phyloP scores from a whole-genome alignment of 306 rosid genomes.

The Canavalia ensiformis region DNA sequence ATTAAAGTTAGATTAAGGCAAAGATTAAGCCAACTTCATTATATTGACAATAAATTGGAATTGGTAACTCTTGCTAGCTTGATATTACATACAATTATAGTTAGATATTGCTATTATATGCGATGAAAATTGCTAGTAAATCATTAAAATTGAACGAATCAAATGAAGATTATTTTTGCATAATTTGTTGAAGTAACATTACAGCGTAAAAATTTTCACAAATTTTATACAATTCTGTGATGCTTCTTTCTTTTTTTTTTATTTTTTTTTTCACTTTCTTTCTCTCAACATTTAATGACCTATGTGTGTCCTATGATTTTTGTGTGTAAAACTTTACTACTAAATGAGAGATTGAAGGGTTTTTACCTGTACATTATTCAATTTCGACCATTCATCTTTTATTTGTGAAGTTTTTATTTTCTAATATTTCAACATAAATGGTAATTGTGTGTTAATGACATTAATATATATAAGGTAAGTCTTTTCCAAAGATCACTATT shows the following conservation, averaged over 20 bases:
- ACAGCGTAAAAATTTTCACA: neutral
- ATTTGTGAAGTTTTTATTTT: neutral
- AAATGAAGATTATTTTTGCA: neutral
- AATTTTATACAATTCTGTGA: neutral
- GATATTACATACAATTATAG: neutral
- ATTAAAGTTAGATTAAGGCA: conserved; percentile 10
- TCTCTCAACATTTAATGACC: neutral
- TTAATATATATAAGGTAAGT: too few relatives aligned
- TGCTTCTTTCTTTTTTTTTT: neutral
- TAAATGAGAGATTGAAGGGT: neutral
- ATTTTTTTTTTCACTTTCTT: too few relatives aligned
- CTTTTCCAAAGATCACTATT: too few relatives aligned
- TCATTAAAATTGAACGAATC: neutral
- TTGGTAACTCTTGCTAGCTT: conserved; percentile 1
- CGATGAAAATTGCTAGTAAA: neutral
- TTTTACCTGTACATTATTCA: neutral
- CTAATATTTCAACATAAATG: neutral
- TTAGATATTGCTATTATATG: neutral
- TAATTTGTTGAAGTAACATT: neutral
- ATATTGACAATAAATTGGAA: conserved; percentile 8
- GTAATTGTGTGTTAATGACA: too few relatives aligned
- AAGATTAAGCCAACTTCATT: conserved; percentile 10
- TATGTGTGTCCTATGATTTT: too few relatives aligned
- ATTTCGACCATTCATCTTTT: neutral
- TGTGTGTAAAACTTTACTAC: neutral